Conservation (phyloP, 441 rosid genomes). For the Isatis lusitanica region DNA sequence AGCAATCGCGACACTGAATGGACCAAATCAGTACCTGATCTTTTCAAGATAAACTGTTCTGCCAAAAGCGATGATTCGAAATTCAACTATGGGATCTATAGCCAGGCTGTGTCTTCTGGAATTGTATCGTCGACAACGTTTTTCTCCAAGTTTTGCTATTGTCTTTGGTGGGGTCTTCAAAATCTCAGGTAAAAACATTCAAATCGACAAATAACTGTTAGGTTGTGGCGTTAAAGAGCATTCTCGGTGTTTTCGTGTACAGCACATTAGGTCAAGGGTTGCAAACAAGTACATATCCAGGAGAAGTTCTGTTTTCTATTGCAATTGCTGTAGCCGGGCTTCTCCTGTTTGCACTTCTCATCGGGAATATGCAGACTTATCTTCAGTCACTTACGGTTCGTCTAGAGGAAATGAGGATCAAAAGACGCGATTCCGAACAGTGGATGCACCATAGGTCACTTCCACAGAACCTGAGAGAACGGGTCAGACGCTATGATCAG, state of each 20-base stretch:
- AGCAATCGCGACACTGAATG: slow-evolving; percentile 47
- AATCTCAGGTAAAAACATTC: slow-evolving; percentile 61
- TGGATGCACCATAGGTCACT: slow-evolving; percentile 94
- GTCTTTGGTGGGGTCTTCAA: slow-evolving; percentile 94
- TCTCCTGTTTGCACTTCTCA: slow-evolving; percentile 72
- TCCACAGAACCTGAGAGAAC: slow-evolving; percentile 44
- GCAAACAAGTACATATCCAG: slow-evolving; percentile 69
- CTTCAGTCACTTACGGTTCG: slow-evolving; percentile 77
- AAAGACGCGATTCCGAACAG: slow-evolving; percentile 87
- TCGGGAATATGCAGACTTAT: slow-evolving; percentile 92
- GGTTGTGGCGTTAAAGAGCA: background rate
- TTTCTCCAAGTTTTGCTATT: slow-evolving; percentile 65
- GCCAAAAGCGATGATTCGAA: slow-evolving; percentile 31
- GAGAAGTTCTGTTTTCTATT: slow-evolving; percentile 79
- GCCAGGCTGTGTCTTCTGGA: slow-evolving; percentile 63
- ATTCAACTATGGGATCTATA: slow-evolving; percentile 73
- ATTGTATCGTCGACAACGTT: slow-evolving; percentile 54
- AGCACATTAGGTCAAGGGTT: slow-evolving; percentile 92
- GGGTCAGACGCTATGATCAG: slow-evolving; percentile 26
- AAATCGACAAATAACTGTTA: background rate
- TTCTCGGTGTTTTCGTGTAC: slow-evolving; percentile 12
- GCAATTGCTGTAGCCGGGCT: slow-evolving; percentile 69
- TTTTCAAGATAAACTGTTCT: slow-evolving; percentile 44
- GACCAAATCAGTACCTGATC: slow-evolving; percentile 42
- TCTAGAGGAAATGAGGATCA: slow-evolving; percentile 90